Conservation (phyloP, 2,329 filamentous ascomycete species). For the Paecilomyces sp. region DNA sequence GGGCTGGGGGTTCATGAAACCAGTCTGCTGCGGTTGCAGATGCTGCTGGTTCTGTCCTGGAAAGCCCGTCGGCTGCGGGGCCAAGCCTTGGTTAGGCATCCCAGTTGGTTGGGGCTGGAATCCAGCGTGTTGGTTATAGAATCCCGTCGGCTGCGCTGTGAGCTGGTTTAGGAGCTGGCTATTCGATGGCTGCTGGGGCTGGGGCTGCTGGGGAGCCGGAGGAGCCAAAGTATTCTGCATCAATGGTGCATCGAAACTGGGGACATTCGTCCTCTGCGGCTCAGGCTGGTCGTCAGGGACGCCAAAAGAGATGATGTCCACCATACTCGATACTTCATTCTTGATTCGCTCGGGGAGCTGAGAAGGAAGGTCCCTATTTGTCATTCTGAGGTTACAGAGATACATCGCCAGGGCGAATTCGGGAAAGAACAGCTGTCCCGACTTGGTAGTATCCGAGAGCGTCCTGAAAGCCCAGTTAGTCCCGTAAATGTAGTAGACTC, state of each 20-base stretch:
- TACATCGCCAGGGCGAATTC: slow-evolving; percentile 99
- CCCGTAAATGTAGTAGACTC: slow-evolving; percentile 4
- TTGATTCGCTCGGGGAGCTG: slow-evolving; percentile 74
- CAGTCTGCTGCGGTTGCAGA: slow-evolving; percentile 63
- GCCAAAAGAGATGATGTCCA: slow-evolving; percentile 96
- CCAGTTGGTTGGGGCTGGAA: slow-evolving; percentile 51
- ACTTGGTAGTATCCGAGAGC: slow-evolving; percentile 89
- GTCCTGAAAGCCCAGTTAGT: slow-evolving; percentile 51
- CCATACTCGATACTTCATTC: slow-evolving; percentile 99
- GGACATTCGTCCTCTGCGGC: slow-evolving; percentile 57
- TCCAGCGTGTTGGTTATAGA: slow-evolving; percentile 58
- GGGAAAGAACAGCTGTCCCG: slow-evolving; percentile 90
- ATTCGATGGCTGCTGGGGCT: slow-evolving; percentile 65
- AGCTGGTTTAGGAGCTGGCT: slow-evolving; percentile 52
- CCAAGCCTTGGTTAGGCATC: slow-evolving; percentile 34
- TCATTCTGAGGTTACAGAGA: slow-evolving; percentile 87
- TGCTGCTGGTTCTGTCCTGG: slow-evolving; percentile 45
- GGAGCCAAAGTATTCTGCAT: slow-evolving; percentile 41
- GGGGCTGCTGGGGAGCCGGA: slow-evolving; percentile 57
- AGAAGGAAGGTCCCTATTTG: slow-evolving; percentile 71
- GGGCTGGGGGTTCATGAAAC: slow-evolving; percentile 62
- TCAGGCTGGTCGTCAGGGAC: slow-evolving; percentile 64
- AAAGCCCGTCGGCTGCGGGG: slow-evolving; percentile 35
- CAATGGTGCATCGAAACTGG: slow-evolving; percentile 58
- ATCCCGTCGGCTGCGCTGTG: slow-evolving; percentile 46